Percentiles rank a stretch among this genome's conserved stretches.
Evolutionary conservation across 768 basidiomycete genomes (phyloP).

Genomic region (Chlorophyllum brunneum): DNA sequence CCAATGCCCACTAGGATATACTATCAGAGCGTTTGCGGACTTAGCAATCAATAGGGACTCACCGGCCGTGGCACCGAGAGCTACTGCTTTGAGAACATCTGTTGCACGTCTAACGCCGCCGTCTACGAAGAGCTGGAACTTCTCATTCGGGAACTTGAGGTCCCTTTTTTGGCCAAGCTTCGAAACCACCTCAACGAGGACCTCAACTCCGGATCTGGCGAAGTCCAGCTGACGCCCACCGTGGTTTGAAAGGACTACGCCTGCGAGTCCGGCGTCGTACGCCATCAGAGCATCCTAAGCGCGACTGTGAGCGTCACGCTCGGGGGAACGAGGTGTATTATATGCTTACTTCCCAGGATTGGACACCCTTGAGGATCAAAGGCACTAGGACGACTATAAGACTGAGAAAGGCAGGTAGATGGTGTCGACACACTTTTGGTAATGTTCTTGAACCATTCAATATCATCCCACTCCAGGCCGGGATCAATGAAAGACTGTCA

Average conservation of each 20-base stretch:
- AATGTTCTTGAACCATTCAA: slow-evolving; percentile 78
- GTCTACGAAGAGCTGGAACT: slow-evolving; percentile 85
- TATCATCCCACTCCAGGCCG: slow-evolving; percentile 78
- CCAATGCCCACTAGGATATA: slow-evolving; percentile 64
- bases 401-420: background rate
- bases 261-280: slow-evolving; percentile 69
- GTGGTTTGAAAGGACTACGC: slow-evolving; percentile 85
- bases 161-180: slow-evolving; percentile 66
- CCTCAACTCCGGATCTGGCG: slow-evolving; percentile 83
- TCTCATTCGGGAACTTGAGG: slow-evolving; percentile 69
- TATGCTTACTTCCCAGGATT: slow-evolving; percentile 66
- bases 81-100: slow-evolving; percentile 85
- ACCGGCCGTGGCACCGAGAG: slow-evolving; percentile 88
- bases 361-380: slow-evolving; percentile 85
- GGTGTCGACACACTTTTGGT: slow-evolving; percentile 57
- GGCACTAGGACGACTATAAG: slow-evolving; percentile 57
- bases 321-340: background rate
- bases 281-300: slow-evolving; percentile 76
- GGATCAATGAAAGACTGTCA: slow-evolving; percentile 92
- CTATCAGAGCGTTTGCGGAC: background rate
- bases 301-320: background rate
- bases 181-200: slow-evolving; percentile 81
- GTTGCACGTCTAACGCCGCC: slow-evolving; percentile 93
- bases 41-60: slow-evolving; percentile 9
- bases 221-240: slow-evolving; percentile 79